A percentile compares a stretch with the other conserved stretches of the same genome.
Conservation (phyloP, 805 yeast genomes). For the Starmerella riodocensis region DNA sequence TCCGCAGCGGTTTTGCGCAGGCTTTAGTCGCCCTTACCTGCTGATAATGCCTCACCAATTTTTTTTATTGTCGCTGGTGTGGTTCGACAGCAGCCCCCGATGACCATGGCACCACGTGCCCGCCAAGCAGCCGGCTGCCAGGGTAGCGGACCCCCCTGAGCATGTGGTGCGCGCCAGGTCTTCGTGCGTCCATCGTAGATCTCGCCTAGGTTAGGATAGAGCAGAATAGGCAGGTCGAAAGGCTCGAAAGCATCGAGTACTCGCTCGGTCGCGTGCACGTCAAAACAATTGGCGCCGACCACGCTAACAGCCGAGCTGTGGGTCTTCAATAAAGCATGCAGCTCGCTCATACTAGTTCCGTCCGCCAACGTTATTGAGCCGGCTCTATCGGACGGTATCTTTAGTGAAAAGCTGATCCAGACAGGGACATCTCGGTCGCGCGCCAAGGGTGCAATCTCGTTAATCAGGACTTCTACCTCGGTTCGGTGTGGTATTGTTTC, state of each 20-base stretch:
- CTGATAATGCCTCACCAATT: background rate
- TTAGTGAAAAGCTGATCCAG: conserved; percentile 38
- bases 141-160: conserved; percentile 3
- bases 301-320: conserved; percentile 23
- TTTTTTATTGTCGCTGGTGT: conserved; percentile 36
- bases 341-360: conserved; percentile 33
- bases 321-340: conserved; percentile 28
- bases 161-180: conserved; percentile 28
- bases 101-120: conserved; percentile 33
- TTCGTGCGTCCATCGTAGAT: conserved; percentile 39
- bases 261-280: conserved; percentile 31
- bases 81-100: conserved; percentile 72
- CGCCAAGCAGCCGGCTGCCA: conserved; percentile 36
- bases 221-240: conserved; percentile 32
- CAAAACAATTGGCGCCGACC: conserved; percentile 60
- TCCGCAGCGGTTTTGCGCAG: too few relatives aligned
- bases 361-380: conserved; percentile 32
- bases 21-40: background rate
- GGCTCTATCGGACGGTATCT: conserved; percentile 21
- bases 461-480: conserved; percentile 42
- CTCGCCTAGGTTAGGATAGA: conserved; percentile 72
- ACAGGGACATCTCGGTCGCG: conserved; percentile 26
- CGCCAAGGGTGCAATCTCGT: conserved; percentile 29
- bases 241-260: conserved; percentile 31
- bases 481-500: conserved; percentile 58